These are phyloP conservation scores for Cadophora luteo-olivacea DNA, from an alignment of 2,329 filamentous ascomycete species.

Conservation along the genomic window DNA sequence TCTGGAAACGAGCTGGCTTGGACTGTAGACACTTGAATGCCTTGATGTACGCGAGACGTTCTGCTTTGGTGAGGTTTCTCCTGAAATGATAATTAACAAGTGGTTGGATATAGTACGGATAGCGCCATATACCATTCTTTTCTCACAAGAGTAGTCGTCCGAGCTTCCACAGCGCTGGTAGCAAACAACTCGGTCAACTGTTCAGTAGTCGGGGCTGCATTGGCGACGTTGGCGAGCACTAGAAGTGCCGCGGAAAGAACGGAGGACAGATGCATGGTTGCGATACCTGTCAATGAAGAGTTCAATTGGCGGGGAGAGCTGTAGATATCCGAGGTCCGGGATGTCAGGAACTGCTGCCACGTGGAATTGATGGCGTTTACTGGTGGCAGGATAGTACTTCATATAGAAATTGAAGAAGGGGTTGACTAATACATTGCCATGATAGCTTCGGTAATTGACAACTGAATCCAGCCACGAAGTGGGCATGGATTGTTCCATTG, in stretches of 20 bases:
- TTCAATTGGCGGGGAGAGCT: background rate
- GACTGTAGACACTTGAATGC: constrained; percentile 22
- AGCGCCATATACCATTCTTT: constrained; percentile 20
- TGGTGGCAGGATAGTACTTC: background rate
- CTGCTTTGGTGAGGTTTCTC: constrained; percentile 19
- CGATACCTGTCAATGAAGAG: constrained; percentile 5
- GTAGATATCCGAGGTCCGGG: constrained; percentile 4
- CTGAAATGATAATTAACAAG: background rate
- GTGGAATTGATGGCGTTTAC: background rate
- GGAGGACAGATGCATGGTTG: background rate
- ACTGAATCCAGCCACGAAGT: background rate
- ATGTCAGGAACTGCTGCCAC: constrained; percentile 9
- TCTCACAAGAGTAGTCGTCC: constrained; percentile 9
- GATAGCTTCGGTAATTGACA: background rate
- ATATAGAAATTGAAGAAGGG: background rate
- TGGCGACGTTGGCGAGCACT: constrained; percentile 14
- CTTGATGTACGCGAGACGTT: constrained; percentile 19
- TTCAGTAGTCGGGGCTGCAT: constrained; percentile 7
- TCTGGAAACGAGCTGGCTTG: constrained; percentile 17
- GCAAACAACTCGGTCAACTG: background rate
- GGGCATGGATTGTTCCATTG: background rate
- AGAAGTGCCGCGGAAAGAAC: constrained; percentile 18
- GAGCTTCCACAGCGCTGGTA: background rate
- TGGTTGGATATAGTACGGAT: background rate
- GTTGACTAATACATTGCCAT: background rate